Evolutionary conservation across 176 grass and related monocot genomes (phyloP), one percentile per base, ranked within the genome.

Genomic region (Musa troglodytarum): DNA sequence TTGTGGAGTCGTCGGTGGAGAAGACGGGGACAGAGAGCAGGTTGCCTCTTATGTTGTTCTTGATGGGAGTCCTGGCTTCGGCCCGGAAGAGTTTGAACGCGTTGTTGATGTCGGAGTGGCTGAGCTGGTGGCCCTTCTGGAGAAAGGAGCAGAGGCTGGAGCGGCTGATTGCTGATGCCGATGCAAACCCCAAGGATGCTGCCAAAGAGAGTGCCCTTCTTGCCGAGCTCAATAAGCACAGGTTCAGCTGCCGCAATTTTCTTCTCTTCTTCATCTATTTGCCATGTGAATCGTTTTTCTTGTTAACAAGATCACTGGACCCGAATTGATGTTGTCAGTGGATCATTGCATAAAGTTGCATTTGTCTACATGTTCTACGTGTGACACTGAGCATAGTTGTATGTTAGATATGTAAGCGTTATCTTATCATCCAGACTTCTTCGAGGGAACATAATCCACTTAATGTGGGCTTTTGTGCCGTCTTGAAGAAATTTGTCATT

Each of bases 51-150:
- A 0, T 86, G 65, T 82, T 75, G 15, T 68, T 89, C 68, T 84
- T 81, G 59, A 73, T 81, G 7, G 73, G 84, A 24, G 51, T 81
- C 56, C 79, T 89, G 65, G 86, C 79, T 8, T 67, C 76, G 26
- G 62, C 22, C 12, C 71, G 76, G 84, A 89, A 84, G 56, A 84
- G 86, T 14, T 77, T 87, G 15, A 81, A 92, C 58, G 84, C 64
- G 76, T 57, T 99, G 63, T 52, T 81, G 34, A 88, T 78, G 10
- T 81, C 86, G 67, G 84, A 89, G 49, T 98, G 90, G 90, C 72
- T 94, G 80, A 82, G 84, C 64, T 92, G 91, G 91, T 99, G 91
- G 95, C 91, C 95, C 12, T 99, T 99, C 63, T 92, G 91, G 91
- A 78, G 74, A 53, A 23, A 86, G 69, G 88, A 92, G 69, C 83